Conservation (phyloP, 768 basidiomycete species). For the Lentinula boryana region DNA sequence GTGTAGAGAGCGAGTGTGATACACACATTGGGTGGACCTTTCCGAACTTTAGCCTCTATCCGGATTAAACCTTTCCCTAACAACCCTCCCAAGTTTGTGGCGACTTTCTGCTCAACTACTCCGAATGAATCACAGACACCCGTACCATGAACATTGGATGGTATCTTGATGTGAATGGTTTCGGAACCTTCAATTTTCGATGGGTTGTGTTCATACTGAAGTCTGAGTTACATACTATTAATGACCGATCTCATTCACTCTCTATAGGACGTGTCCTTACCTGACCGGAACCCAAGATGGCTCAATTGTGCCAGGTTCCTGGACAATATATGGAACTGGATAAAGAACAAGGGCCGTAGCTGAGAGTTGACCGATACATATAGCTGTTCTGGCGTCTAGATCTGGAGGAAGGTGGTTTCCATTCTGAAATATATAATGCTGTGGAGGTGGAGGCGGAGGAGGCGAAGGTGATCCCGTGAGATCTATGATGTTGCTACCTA, state of each 20-base stretch:
- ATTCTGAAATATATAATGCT: slow-evolving; percentile 18
- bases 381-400: slow-evolving; percentile 71
- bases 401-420: slow-evolving; percentile 40
- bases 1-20: slow-evolving; percentile 10
- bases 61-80: slow-evolving; percentile 79
- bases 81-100: slow-evolving; percentile 75
- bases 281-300: slow-evolving; percentile 60
- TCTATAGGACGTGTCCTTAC: neutral
- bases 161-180: slow-evolving; percentile 75
- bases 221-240: slow-evolving; percentile 21
- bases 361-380: slow-evolving; percentile 84
- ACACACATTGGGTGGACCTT: slow-evolving; percentile 58
- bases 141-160: slow-evolving; percentile 50
- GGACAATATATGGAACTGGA: slow-evolving; percentile 61
- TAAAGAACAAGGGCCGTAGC: slow-evolving; percentile 84
- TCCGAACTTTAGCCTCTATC: slow-evolving; percentile 70
- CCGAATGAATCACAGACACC: slow-evolving; percentile 65
- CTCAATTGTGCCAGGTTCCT: slow-evolving; percentile 37
- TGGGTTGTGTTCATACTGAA: slow-evolving; percentile 65
- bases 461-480: slow-evolving; percentile 62
- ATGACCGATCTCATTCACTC: neutral
- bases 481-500: slow-evolving; percentile 62
- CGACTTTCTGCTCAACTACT: slow-evolving; percentile 83
- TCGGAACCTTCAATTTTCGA: slow-evolving; percentile 45
- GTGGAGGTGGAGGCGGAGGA: slow-evolving; percentile 26